These are phyloP conservation scores for Dimocarpus longan DNA, from an alignment of 345 rosid species.

Conservation along the genomic window DNA sequence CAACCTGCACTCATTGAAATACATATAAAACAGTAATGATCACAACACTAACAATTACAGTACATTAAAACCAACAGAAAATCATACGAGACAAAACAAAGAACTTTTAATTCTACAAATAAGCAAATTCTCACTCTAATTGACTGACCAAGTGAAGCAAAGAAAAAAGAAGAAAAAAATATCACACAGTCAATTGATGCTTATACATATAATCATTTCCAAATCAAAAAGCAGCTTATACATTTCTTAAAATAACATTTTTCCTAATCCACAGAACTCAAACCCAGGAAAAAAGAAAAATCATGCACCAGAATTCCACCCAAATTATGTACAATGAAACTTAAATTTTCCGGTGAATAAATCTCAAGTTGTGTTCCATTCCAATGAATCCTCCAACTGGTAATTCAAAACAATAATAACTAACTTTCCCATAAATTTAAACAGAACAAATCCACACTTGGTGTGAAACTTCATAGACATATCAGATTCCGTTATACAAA, in stretches of 20 bases:
- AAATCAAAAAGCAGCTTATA: not conserved
- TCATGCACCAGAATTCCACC: not conserved
- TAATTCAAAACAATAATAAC: not conserved
- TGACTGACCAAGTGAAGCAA: not conserved
- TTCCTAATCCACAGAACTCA: not conserved
- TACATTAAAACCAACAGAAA: conserved; percentile 2
- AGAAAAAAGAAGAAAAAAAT: not conserved
- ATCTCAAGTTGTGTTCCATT: not conserved
- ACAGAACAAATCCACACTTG: not conserved
- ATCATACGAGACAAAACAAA: not conserved
- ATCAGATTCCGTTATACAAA: not conserved
- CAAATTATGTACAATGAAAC: not conserved
- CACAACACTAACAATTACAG: not conserved
- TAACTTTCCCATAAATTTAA: not conserved
- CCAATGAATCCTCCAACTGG: not conserved
- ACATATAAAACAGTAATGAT: not conserved
- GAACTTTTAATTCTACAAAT: not conserved
- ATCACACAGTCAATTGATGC: not conserved
- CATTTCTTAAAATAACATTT: not conserved
- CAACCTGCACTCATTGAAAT: conserved; percentile 58
- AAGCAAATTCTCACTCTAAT: not conserved
- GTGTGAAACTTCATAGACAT: not conserved
- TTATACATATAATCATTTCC: not conserved
- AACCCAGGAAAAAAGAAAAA: not conserved
- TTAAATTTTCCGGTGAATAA: not conserved